Base-by-base conservation (phyloP, 257 asterid species). In the Osmanthus fragrans region DNA sequence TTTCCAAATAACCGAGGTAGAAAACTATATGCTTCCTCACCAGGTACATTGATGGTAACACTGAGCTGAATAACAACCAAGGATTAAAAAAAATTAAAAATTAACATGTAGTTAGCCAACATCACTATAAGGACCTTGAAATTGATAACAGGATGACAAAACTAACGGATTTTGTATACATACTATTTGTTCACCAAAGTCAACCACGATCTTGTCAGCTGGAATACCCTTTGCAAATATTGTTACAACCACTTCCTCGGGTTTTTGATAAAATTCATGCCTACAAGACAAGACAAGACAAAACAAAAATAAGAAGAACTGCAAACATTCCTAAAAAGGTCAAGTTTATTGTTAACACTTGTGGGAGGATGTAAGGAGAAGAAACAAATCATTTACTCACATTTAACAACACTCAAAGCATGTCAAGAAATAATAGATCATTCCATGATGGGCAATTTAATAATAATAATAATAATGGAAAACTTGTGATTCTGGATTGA, bases 101-200 rank as follows among this genome's bases (percentile, higher is more conserved):
- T 78, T 70, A 18, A 69, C 40, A 54, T n/a, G 32, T 58, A 58
- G 23, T 80, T 32, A 32, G 64, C 70, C 54, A 34, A 80, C 66
- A 58, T 65, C 18, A 21, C 40, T 76, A 1, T 19, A 33, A 40
- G 8, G 60, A 45, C 27, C 34, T 72, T 73, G 21, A 72, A 71
- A 30, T 40, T 68, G 37, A 12, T 56, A 70, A 56, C 68, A 74
- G 23, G 72, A 77, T 45, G 36, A 74, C 1, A 36, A 49, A 71
- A 64, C 54, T 27, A 72, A 33, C 2, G 56, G 51, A 47, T 63
- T 2, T 19, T 29, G 76, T 75, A 54, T 64, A 56, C 97, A 81
- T 90, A 93, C 98, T 71, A 95, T 95, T 85, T 95, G 99, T 87
- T 90, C 99, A 16, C 99, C 99, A 71, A 89, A 96, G 74, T 92